phyloP scores from a whole-genome alignment of 208 protist species.

The Leishmania guyanensis region DNA sequence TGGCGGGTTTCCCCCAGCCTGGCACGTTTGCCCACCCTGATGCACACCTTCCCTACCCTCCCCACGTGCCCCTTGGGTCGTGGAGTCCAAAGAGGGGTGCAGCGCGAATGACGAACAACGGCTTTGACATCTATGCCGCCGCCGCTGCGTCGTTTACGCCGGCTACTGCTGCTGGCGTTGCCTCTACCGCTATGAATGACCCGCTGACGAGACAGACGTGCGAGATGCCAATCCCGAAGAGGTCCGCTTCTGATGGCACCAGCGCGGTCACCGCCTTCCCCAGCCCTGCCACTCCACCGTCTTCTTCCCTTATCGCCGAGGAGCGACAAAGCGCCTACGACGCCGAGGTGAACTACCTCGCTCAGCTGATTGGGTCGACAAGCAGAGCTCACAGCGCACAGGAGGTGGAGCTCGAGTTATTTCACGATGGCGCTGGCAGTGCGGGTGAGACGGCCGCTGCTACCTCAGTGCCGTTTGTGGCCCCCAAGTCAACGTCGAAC shows the following conservation, averaged over 20 bases:
- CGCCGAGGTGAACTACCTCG: slow-evolving; percentile 61
- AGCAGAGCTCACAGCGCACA: slow-evolving; percentile 14
- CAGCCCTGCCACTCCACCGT: background rate
- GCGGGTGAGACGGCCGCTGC: background rate
- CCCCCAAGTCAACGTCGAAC: background rate
- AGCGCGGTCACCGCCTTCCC: background rate
- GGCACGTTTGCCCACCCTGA: slow-evolving; percentile 57
- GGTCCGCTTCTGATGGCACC: background rate
- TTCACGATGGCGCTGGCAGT: slow-evolving; percentile 30
- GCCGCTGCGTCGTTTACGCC: background rate
- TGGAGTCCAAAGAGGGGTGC: slow-evolving; percentile 43
- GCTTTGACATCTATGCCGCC: slow-evolving; percentile 61
- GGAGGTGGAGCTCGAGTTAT: slow-evolving; percentile 51
- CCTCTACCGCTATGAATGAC: slow-evolving; percentile 1
- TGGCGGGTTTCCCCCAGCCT: slow-evolving; percentile 2
- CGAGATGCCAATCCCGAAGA: slow-evolving; percentile 22
- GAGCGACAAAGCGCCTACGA: slow-evolving; percentile 41
- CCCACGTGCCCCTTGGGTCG: slow-evolving; percentile 27
- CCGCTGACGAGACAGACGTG: slow-evolving; percentile 35
- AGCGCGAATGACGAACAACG: slow-evolving; percentile 50
- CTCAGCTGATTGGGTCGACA: slow-evolving; percentile 41
- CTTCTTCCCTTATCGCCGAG: background rate
- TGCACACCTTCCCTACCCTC: slow-evolving; percentile 38
- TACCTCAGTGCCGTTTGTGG: background rate
- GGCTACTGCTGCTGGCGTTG: background rate